These are phyloP conservation scores for Pouteria glomerata DNA, from an alignment of 148 eudicot genomes.

Conservation along the genomic window DNA sequence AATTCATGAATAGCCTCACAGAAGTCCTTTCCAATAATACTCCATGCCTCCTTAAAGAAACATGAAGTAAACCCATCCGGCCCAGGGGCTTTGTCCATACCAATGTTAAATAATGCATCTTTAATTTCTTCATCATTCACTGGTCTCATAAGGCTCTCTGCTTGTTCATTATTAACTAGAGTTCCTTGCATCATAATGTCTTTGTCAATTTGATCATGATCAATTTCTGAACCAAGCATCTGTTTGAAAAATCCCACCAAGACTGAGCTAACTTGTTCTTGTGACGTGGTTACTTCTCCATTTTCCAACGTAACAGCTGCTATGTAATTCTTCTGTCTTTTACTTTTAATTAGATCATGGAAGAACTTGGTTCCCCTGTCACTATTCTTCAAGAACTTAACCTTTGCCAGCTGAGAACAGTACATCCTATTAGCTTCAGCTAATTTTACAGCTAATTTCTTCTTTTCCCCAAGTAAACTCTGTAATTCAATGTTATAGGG, in stretches of 20 bases:
- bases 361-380: too few species aligned
- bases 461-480: neutral
- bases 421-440: neutral
- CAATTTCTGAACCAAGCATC: neutral
- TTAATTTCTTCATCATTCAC: neutral
- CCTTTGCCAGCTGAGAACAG: neutral
- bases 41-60: too few species aligned
- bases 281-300: neutral
- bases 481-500: neutral
- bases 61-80: neutral
- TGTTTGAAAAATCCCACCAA: too few species aligned
- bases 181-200: neutral
- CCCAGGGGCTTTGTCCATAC: neutral
- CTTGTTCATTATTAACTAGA: neutral
- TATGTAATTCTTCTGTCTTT: neutral
- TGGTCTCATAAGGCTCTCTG: neutral
- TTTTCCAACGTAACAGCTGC: neutral
- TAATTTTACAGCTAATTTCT: neutral
- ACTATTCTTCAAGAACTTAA: neutral
- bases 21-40: neutral
- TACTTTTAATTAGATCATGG: neutral
- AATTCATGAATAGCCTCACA: neutral
- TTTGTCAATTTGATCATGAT: neutral
- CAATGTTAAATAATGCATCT: neutral
- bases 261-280: neutral